These are phyloP conservation scores for Primulina eburnea DNA, from an alignment of 257 asterid genomes.

Conservation along the genomic window DNA sequence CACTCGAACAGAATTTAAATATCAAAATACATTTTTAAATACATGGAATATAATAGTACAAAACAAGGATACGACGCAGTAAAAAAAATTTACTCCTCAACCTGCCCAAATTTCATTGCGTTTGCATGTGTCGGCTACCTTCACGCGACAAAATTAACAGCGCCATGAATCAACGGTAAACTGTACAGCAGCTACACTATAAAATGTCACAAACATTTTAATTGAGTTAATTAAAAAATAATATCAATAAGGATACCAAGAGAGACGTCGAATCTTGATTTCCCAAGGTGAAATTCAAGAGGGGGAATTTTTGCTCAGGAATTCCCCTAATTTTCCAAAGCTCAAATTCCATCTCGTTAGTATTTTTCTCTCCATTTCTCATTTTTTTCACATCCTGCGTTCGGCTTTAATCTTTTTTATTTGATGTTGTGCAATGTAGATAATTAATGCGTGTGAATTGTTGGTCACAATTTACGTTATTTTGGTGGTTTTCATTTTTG, in stretches of 20 bases:
- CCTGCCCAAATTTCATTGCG: not conserved
- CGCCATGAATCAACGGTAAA: not conserved
- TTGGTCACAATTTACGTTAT: not conserved
- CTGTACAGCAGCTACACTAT: not conserved
- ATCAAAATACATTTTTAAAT: too few species aligned
- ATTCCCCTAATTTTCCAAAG: not conserved
- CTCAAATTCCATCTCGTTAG: not conserved
- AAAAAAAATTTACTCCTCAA: not conserved
- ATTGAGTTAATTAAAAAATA: not conserved
- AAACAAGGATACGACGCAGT: too few species aligned
- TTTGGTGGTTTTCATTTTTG: not conserved
- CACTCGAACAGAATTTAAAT: too few species aligned
- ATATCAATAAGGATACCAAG: not conserved
- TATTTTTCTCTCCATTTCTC: not conserved
- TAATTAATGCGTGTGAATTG: too few species aligned
- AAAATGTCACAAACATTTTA: not conserved
- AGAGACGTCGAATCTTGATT: not conserved
- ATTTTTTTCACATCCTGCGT: not conserved
- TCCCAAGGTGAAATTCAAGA: not conserved
- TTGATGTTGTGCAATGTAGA: not conserved
- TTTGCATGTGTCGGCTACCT: not conserved
- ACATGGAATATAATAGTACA: too few species aligned
- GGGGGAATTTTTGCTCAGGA: not conserved
- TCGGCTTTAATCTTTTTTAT: not conserved
- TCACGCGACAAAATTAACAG: not conserved